Evolutionary conservation across 352 stramenopile genomes (phyloP).

Genomic region (Globisporangium takayamanum): DNA sequence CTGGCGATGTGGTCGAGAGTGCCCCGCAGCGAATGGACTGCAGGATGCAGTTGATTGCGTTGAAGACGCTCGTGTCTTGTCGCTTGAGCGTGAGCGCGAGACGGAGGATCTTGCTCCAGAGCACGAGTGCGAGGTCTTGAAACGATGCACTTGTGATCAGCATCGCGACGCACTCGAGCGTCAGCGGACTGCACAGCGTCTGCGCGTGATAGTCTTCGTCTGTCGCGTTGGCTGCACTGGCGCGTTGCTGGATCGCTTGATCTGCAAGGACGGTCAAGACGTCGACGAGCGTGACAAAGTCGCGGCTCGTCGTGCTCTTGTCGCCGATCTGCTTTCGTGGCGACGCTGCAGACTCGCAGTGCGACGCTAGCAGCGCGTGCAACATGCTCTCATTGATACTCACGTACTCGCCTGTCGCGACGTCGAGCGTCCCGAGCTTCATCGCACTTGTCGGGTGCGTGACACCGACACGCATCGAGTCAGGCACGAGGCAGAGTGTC

Average conservation of each 20-base stretch:
- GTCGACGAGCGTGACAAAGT: slow-evolving; percentile 36
- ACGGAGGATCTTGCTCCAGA: slow-evolving; percentile 35
- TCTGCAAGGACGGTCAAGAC: slow-evolving; percentile 31
- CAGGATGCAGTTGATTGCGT: slow-evolving; percentile 42
- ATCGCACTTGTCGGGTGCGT: slow-evolving; percentile 42
- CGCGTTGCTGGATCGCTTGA: neutral
- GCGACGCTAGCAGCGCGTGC: slow-evolving; percentile 33
- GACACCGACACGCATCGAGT: slow-evolving; percentile 34
- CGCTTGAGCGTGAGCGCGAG: slow-evolving; percentile 26
- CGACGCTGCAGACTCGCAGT: slow-evolving; percentile 21
- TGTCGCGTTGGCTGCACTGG: neutral
- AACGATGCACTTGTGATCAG: slow-evolving; percentile 24
- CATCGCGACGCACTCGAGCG: slow-evolving; percentile 42
- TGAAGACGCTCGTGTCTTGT: slow-evolving; percentile 34
- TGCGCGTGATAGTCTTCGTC: slow-evolving; percentile 24
- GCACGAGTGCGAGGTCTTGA: slow-evolving; percentile 25
- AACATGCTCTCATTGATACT: slow-evolving; percentile 30
- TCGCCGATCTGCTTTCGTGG: slow-evolving; percentile 3
- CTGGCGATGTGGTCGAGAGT: slow-evolving; percentile 31
- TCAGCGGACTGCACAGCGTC: slow-evolving; percentile 26
- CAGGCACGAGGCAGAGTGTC: slow-evolving; percentile 19
- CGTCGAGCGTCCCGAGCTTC: slow-evolving; percentile 19
- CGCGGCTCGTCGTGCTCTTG: slow-evolving; percentile 17
- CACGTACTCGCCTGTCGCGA: slow-evolving; percentile 12
- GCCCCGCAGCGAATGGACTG: slow-evolving; percentile 45